Percentiles rank a stretch among this genome's conserved stretches.
These are phyloP conservation scores for Cymodocea nodosa DNA, from an alignment of 116 monocot genomes.

Conservation along the genomic window DNA sequence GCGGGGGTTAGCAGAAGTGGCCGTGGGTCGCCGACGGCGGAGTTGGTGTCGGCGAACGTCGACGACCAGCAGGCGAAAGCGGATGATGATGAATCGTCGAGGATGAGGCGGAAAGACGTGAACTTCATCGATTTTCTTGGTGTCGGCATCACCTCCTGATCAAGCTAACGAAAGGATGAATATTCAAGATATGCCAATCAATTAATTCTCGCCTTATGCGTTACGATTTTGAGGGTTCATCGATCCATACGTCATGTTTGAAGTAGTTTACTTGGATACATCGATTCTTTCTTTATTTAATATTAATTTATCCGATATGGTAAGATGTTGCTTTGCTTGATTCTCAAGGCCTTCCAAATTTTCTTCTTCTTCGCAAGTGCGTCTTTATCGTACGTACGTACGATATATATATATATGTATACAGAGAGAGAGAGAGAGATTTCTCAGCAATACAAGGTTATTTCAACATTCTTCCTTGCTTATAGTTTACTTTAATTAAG, in stretches of 20 bases:
- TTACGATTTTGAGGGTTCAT: not conserved
- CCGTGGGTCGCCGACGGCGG: too few species aligned
- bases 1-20: not conserved
- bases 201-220: not conserved
- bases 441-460: too few species aligned
- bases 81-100: conserved; percentile 10
- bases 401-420: too few species aligned
- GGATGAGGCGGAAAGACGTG: conserved; percentile 16
- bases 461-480: too few species aligned
- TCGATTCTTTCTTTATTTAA: not conserved
- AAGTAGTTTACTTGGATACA: not conserved
- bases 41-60: not conserved
- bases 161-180: not conserved
- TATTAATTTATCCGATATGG: too few species aligned
- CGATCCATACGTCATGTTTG: not conserved
- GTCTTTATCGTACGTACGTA: too few species aligned
- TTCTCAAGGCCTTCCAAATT: too few species aligned
- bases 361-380: too few species aligned
- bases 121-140: conserved; percentile 59
- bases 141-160: conserved; percentile 20
- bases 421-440: too few species aligned
- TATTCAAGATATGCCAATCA: not conserved
- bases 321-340: too few species aligned
- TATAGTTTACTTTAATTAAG: too few species aligned
- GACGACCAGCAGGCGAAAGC: not conserved